phyloP scores from a whole-genome alignment of 768 basidiomycete species.

The Asterophora lycoperdoides region DNA sequence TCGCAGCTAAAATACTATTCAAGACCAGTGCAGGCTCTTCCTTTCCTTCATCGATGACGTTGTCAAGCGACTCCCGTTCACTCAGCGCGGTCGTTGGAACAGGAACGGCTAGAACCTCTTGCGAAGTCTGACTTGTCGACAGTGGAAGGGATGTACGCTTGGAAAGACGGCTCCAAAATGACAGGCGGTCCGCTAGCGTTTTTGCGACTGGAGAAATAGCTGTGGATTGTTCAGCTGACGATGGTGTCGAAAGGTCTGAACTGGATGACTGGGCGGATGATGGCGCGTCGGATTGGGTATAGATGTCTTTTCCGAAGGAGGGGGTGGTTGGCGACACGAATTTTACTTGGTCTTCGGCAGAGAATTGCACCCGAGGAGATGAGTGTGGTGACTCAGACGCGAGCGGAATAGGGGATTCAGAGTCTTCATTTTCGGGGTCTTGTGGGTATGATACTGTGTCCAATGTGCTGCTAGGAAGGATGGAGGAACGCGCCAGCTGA shows the following conservation, averaged over 20 bases:
- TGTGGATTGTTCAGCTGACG: slow-evolving; percentile 40
- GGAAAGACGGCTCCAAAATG: slow-evolving; percentile 70
- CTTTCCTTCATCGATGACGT: slow-evolving; percentile 41
- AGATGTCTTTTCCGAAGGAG: slow-evolving; percentile 20
- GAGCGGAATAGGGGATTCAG: slow-evolving; percentile 13
- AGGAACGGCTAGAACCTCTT: slow-evolving; percentile 18
- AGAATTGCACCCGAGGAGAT: slow-evolving; percentile 49
- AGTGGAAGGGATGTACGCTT: slow-evolving; percentile 32
- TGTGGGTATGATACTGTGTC: slow-evolving; percentile 15
- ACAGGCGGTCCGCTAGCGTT: slow-evolving; percentile 59
- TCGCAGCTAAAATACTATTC: slow-evolving; percentile 51
- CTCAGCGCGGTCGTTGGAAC: slow-evolving; percentile 10
- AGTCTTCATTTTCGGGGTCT: slow-evolving; percentile 10
- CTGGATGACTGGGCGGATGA: slow-evolving; percentile 39
- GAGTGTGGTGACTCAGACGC: slow-evolving; percentile 14
- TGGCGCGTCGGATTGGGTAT: slow-evolving; percentile 21
- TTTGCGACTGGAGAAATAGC: slow-evolving; percentile 54
- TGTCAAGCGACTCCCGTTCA: slow-evolving; percentile 36
- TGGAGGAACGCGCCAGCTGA: slow-evolving; percentile 41
- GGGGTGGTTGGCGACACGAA: slow-evolving; percentile 35
- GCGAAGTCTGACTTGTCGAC: slow-evolving; percentile 5
- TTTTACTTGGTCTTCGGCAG: slow-evolving; percentile 42
- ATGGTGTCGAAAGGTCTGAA: slow-evolving; percentile 53
- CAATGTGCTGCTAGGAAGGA: slow-evolving; percentile 29
- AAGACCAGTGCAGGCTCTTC: slow-evolving; percentile 52